Evolutionary conservation across 1,139 yeast species (phyloP).

Genomic region (Yamadazyma oceani): DNA sequence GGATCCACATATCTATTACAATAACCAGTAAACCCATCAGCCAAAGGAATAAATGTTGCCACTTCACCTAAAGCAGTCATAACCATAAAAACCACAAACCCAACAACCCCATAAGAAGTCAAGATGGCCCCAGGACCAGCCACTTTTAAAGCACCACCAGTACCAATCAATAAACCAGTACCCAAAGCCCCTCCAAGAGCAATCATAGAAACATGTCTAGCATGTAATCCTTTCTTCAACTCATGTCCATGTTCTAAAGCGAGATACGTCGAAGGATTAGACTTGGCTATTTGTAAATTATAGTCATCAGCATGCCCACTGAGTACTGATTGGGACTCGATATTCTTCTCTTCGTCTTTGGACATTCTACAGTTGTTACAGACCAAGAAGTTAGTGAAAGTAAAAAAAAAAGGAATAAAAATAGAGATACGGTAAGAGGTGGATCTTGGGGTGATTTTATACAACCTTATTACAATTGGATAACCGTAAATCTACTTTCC

Average conservation of each 20-base stretch:
- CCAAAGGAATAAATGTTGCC: slow-evolving; percentile 68
- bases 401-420: too few relatives aligned
- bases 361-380: too few relatives aligned
- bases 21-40: slow-evolving; percentile 72
- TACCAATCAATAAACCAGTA: slow-evolving; percentile 66
- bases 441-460: too few relatives aligned
- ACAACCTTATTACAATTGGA: too few relatives aligned
- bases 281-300: slow-evolving; percentile 46
- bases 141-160: slow-evolving; percentile 59
- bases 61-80: slow-evolving; percentile 76
- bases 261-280: slow-evolving; percentile 37
- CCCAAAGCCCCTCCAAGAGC: slow-evolving; percentile 59
- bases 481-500: too few relatives aligned
- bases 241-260: slow-evolving; percentile 48
- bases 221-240: slow-evolving; percentile 60
- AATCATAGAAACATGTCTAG: slow-evolving; percentile 76
- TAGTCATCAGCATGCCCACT: slow-evolving; percentile 52
- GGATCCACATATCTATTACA: slow-evolving; percentile 68
- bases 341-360: slow-evolving; percentile 20
- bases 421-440: too few relatives aligned
- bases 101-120: slow-evolving; percentile 60
- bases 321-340: slow-evolving; percentile 30
- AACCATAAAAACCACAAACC: slow-evolving; percentile 63
- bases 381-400: not conserved
- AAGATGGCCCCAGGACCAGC: slow-evolving; percentile 75